Base-by-base conservation (phyloP, 352 stramenopile species). In the Phytophthora hybrid region DNA sequence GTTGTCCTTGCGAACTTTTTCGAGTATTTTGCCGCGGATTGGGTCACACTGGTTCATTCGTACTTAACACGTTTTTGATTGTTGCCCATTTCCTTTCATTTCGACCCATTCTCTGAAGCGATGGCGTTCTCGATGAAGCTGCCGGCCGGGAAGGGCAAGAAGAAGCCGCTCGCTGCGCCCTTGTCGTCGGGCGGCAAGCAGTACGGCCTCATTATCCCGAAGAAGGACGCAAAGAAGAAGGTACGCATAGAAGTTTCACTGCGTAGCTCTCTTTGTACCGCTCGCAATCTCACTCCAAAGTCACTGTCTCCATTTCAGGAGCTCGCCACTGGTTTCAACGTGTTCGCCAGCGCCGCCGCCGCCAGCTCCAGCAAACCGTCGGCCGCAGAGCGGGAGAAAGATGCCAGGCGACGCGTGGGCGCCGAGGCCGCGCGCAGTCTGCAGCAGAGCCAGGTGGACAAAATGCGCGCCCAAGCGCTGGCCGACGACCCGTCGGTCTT, bases 401-500 rank as follows among this genome's bases (percentile, higher is more conserved):
- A 72, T 54, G 53, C 59, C 21, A 72, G 68, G 11, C 75, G 79
- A 44, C 71, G 73, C 32, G 82, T 92, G 9, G 82, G 67, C 6
- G 63, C 73, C 8, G 83, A 93, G 60, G 85, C 85, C 4, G 76
- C 78, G 32, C 83, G 84, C 31, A 92, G 82, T 63, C 65, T 90
- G 16, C 82, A 89, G 44, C 66, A 83, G 57, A 77, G 62, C 9
- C 76, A 90, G 37, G 82, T 91, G 19, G 85, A 87, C 32, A 79
- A 73, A 29, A 56, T 81, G 10, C 84, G 86, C 51, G 72, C 84
- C 6, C 75, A 92, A 67, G 89, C 85, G 44, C 73, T 95, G 4
- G 85, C 79, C 1, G 77, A 96, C 64, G 90, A 98, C 69, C 78
- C 92, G 23, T 90, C 85, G 1, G 89, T 97, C 41, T 98, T 97